Conservation (phyloP, 2,329 filamentous ascomycete genomes). For the Kalaharituber pfeilii region DNA sequence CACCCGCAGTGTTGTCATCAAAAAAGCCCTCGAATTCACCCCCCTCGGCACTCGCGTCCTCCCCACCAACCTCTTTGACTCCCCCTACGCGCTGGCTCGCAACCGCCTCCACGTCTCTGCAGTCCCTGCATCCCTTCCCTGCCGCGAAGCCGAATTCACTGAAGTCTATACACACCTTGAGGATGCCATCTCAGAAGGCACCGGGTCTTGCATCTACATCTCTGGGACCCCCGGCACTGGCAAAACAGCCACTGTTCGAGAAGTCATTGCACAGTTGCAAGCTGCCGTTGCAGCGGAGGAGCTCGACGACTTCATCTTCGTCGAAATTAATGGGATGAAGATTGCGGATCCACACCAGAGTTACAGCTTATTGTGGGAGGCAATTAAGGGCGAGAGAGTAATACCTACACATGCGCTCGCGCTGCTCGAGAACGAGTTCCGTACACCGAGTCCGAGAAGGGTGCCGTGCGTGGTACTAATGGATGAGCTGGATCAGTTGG, state of each 20-base stretch:
- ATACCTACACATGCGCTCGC: constrained; percentile 82
- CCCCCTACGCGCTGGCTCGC: constrained; percentile 81
- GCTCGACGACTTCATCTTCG: constrained; percentile 94
- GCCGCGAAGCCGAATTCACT: constrained; percentile 78
- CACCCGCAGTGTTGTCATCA: constrained; percentile 44
- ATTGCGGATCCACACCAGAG: constrained; percentile 95
- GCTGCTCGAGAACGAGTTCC: constrained; percentile 82
- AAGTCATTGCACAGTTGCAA: constrained; percentile 79
- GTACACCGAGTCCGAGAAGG: constrained; percentile 69
- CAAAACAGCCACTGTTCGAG: constrained; percentile 91
- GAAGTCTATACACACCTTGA: constrained; percentile 88
- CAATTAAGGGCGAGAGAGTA: constrained; percentile 79
- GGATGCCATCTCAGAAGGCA: constrained; percentile 81
- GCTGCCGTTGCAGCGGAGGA: constrained; percentile 77
- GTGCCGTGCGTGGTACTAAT: constrained; percentile 94
- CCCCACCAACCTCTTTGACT: constrained; percentile 54
- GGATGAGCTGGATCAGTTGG: constrained; percentile 95
- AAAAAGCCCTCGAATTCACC: constrained; percentile 86
- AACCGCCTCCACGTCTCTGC: constrained; percentile 84
- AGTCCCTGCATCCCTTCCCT: constrained; percentile 74
- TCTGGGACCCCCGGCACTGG: constrained; percentile 96
- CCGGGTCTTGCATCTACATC: constrained; percentile 94
- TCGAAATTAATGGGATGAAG: constrained; percentile 99
- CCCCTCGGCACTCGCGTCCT: constrained; percentile 78
- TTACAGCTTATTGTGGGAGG: constrained; percentile 90